Percentiles rank a stretch among this genome's conserved stretches.
These are phyloP conservation scores for Prunus padus DNA, from an alignment of 306 rosid genomes.

Conservation along the genomic window DNA sequence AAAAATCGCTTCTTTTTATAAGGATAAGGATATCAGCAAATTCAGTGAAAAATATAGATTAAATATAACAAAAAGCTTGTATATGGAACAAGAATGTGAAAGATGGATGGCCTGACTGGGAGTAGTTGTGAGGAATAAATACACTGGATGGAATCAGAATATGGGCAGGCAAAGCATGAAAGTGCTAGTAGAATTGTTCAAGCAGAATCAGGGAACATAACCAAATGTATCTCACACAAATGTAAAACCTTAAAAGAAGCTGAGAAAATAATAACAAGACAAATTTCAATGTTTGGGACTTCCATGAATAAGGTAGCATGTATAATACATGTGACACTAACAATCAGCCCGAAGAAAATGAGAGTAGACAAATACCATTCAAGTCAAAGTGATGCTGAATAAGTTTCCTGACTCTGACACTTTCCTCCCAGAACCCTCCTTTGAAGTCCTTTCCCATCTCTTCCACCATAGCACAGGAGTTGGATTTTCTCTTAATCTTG, in stretches of 20 bases:
- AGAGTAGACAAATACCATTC: conserved; percentile 45
- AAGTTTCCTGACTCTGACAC: conserved; percentile 58
- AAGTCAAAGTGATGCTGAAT: conserved; percentile 60
- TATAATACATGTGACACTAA: too few species aligned
- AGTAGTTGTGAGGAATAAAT: too few species aligned
- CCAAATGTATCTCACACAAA: neutral
- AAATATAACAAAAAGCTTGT: neutral
- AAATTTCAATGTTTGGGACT: too few species aligned
- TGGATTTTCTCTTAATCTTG: conserved; percentile 16
- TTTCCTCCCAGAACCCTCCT: conserved; percentile 40
- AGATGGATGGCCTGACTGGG: too few species aligned
- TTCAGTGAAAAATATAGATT: neutral
- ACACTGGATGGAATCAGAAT: too few species aligned
- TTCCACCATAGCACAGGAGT: conserved; percentile 76
- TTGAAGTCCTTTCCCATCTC: conserved; percentile 71
- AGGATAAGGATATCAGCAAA: neutral
- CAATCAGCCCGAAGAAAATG: neutral
- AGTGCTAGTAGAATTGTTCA: neutral
- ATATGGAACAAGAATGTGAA: too few species aligned
- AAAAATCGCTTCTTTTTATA: neutral
- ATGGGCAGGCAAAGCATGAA: neutral
- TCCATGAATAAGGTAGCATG: too few species aligned
- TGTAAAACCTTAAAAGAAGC: neutral
- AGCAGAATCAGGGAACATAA: neutral
- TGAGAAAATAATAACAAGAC: too few species aligned